phyloP scores from a whole-genome alignment of 768 basidiomycete species.

The Sarcodon sp. region DNA sequence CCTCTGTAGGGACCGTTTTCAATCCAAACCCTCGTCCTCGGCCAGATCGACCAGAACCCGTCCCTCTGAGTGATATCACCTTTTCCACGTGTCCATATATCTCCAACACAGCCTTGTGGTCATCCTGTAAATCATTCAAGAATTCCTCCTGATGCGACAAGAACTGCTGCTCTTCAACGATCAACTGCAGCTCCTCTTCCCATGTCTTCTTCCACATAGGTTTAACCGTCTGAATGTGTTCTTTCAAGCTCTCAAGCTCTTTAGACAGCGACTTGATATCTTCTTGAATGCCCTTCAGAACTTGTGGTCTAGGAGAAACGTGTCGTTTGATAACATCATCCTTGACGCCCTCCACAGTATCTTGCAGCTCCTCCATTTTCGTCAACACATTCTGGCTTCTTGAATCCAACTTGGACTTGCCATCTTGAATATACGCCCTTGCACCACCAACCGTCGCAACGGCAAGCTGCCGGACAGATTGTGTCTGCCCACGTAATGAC shows the following conservation, averaged over 20 bases:
- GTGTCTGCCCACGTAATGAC: slow-evolving; percentile 71
- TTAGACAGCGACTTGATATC: slow-evolving; percentile 53
- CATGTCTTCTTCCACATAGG: slow-evolving; percentile 99
- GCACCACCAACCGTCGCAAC: slow-evolving; percentile 73
- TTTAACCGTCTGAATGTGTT: slow-evolving; percentile 80
- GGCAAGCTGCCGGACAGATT: slow-evolving; percentile 80
- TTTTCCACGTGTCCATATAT: slow-evolving; percentile 89
- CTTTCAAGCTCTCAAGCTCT: slow-evolving; percentile 66
- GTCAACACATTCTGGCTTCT: slow-evolving; percentile 86
- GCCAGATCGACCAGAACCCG: slow-evolving; percentile 25
- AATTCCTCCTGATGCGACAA: slow-evolving; percentile 89
- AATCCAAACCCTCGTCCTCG: background rate
- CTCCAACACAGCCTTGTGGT: slow-evolving; percentile 79
- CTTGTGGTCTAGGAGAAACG: slow-evolving; percentile 64
- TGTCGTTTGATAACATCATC: slow-evolving; percentile 88
- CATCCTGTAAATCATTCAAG: slow-evolving; percentile 76
- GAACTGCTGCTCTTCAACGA: slow-evolving; percentile 95
- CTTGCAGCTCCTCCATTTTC: slow-evolving; percentile 86
- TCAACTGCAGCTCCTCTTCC: slow-evolving; percentile 92
- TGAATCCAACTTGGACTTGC: slow-evolving; percentile 82
- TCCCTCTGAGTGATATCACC: slow-evolving; percentile 60
- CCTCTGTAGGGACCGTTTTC: slow-evolving; percentile 12
- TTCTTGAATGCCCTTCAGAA: slow-evolving; percentile 59
- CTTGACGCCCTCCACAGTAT: slow-evolving; percentile 78
- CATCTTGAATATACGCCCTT: slow-evolving; percentile 79